Evolutionary conservation across 2,329 filamentous ascomycete species (phyloP), one percentile per base, ranked within the genome.

Genomic region (Exophiala sp.): DNA sequence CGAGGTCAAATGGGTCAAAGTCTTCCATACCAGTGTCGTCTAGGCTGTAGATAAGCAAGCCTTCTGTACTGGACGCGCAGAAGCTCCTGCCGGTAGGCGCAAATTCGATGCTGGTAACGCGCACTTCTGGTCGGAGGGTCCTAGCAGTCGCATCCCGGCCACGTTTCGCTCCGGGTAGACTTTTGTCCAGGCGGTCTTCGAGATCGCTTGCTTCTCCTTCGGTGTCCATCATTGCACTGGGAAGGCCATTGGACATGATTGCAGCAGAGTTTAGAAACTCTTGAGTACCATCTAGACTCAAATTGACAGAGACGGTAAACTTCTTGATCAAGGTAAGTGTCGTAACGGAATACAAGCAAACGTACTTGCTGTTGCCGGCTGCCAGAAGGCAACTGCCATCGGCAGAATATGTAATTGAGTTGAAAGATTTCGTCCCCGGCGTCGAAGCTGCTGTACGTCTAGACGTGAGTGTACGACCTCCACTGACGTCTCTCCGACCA

Each of bases 351-450:
- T 99, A 99, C 54, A 99, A 72, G 68, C 94, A 97, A 48, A 99
- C 96, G 71, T 95, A 96, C 75, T 99, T 99, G 84, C 91, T 96
- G 77, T 94, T 96, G 32, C 94, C 94, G 44, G 84, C 91, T 1
- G 92, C 94, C 38, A 99, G 77, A 9, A 99, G 78, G 65, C 94
- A 96, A 58, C 84, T 88, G 10, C 94, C 94, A 67, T 99, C 94
- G 1, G 89, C 87, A 68, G 91, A 96, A 74, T 97, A 99, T 50
- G 83, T 84, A 61, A 99, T 88, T 5, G 87, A 88, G 65, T 82
- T 86, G 75, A 96, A 99, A 61, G 84, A 87, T 70, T 99, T 99
- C 39, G 89, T 96, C 35, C 90, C 90, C 1, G 90, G 82, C 2
- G 88, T 86, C 65, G 95, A 97, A 42, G 94, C 94, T 2, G 94